Evolutionary conservation across 805 yeast species (phyloP), one percentile per base, ranked within the genome.

Genomic region (Candida peoriensis): DNA sequence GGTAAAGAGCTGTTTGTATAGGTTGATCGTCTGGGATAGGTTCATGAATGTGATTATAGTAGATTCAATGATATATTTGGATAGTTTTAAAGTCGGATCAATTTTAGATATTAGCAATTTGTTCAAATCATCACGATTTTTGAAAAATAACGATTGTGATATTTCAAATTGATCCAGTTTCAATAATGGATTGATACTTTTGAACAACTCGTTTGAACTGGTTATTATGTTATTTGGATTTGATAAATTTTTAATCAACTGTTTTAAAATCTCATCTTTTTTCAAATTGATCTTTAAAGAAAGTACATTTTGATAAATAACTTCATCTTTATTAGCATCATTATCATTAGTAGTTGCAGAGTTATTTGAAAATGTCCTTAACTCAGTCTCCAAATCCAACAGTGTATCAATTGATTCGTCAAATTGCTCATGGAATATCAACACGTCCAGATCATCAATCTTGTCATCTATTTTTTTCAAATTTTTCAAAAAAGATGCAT

Each of bases 371-470:
- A 33, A 12, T 2, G 35, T 27, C 2, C 33, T 23, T 17, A 61
- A 33, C 8, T 53, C 50, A 3, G 34, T 39, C 34, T 66, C 71
- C 36, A 72, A 60, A 15, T 50, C 51, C 7, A 47, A 27, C 23
- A 63, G 35, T 11, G 42, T 40, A 4, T 55, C 62, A 4, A 68
- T 68, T 1, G 76, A 68, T 13, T 56, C 61, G 29, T 61, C 49
- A 56, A 70, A 80, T 36, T 70, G 67, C 34, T 74, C 70, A 47
- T 81, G 79, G 9, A 85, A 80, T 18, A 82, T 65, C 36, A 67
- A 67, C 11, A 80, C 74, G 52, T 84, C 93, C 27, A 81, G 66
- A 36, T 81, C 86, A 48, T 82, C 87, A 13, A 83, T 62, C 21
- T 65, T 57, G 34, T 78, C 81, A 47, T 81, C 88, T 11, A 78